A percentile compares a stretch with the other conserved stretches of the same genome.
Conservation (phyloP, 2,329 filamentous ascomycete genomes). For the Pestalotiopsis fici region DNA sequence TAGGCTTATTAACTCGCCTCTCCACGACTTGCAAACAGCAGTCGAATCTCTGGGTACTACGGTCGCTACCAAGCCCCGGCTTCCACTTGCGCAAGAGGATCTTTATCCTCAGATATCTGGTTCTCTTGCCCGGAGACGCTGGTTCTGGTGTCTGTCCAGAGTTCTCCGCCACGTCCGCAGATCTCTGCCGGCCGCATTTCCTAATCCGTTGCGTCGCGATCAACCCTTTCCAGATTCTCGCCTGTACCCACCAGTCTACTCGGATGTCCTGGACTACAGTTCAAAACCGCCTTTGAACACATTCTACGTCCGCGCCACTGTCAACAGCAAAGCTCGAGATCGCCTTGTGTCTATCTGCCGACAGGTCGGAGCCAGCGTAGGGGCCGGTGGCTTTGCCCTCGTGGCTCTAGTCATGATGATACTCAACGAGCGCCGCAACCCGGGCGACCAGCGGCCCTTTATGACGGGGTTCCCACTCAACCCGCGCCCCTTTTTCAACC, state of each 20-base stretch:
- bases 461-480: neutral
- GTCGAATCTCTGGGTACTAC: slow-evolving; percentile 13
- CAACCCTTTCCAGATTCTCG: slow-evolving; percentile 6
- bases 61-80: slow-evolving; percentile 13
- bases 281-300: slow-evolving; percentile 21
- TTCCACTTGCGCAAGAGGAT: slow-evolving; percentile 24
- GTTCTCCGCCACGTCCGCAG: slow-evolving; percentile 21
- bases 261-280: slow-evolving; percentile 20
- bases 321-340: slow-evolving; percentile 15
- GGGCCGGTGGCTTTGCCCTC: slow-evolving; percentile 19
- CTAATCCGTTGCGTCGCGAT: slow-evolving; percentile 20
- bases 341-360: slow-evolving; percentile 18
- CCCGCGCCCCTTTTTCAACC: slow-evolving; percentile 2
- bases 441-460: neutral
- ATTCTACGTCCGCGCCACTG: slow-evolving; percentile 12
- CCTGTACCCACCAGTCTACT: slow-evolving; percentile 14
- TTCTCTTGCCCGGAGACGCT: slow-evolving; percentile 18
- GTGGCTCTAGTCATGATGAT: slow-evolving; percentile 25
- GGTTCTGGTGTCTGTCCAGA: slow-evolving; percentile 25
- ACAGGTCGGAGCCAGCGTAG: slow-evolving; percentile 21
- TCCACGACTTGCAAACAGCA: slow-evolving; percentile 12
- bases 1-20: slow-evolving; percentile 17
- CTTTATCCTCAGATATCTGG: slow-evolving; percentile 18
- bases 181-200: slow-evolving; percentile 20
- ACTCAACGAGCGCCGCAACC: slow-evolving; percentile 16